Evolutionary conservation across 2,329 filamentous ascomycete species (phyloP).

Genomic region (Trichoderma atrobrunneum): DNA sequence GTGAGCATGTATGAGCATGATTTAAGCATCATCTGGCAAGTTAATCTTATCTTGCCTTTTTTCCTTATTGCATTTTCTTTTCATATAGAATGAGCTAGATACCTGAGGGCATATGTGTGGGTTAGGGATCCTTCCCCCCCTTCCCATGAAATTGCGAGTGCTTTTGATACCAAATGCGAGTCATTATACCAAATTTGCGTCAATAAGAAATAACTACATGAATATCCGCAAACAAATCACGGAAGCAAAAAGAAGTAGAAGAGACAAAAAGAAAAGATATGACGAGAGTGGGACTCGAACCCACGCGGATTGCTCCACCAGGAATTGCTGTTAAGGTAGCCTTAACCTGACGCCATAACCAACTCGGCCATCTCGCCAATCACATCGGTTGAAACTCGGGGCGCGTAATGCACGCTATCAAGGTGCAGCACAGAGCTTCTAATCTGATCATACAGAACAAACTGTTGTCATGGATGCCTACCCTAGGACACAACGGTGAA

Average conservation of each 20-base stretch:
- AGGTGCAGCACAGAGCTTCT: background rate
- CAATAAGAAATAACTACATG: background rate
- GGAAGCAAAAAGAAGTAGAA: background rate
- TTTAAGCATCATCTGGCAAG: background rate
- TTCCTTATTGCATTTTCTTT: background rate
- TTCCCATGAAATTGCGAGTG: background rate
- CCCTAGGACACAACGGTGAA: background rate
- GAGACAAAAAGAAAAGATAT: background rate
- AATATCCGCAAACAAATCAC: background rate
- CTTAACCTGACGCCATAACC: constrained; percentile 23
- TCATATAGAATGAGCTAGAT: background rate
- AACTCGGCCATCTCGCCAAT: constrained; percentile 22
- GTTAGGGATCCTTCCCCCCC: background rate
- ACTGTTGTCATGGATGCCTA: background rate
- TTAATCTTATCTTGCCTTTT: background rate
- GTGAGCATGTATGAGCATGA: background rate
- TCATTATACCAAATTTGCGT: background rate
- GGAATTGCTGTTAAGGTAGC: constrained; percentile 22
- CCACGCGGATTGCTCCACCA: constrained; percentile 23
- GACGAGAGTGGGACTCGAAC: constrained; percentile 24
- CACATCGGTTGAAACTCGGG: constrained; percentile 1
- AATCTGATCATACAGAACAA: background rate
- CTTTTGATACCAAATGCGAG: background rate
- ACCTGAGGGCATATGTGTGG: background rate
- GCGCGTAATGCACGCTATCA: background rate